phyloP scores from a whole-genome alignment of 2,329 filamentous ascomycete species.

The Chaetomiaceae sp. region DNA sequence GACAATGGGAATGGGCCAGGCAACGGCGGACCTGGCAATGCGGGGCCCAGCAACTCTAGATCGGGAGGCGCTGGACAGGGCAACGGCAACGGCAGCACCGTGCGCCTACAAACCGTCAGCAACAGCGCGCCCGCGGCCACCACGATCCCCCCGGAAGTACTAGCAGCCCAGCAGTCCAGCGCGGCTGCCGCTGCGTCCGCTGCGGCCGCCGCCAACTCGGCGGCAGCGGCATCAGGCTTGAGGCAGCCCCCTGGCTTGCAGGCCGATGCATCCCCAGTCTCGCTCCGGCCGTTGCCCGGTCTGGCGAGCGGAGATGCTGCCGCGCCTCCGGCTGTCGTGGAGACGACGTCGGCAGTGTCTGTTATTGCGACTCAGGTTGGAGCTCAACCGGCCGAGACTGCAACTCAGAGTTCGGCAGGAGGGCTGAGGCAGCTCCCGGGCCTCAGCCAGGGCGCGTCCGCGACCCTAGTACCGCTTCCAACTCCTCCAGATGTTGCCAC shows the following conservation, averaged over 20 bases:
- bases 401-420: constrained; percentile 2
- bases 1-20: background rate
- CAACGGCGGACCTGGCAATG: background rate
- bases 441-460: background rate
- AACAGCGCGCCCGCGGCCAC: background rate
- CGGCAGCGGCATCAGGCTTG: constrained; percentile 16
- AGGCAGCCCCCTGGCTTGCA: constrained; percentile 22
- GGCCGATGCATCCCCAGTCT: constrained; percentile 1
- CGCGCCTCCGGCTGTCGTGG: background rate
- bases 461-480: constrained; percentile 3
- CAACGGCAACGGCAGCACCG: background rate
- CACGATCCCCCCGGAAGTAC: constrained; percentile 17
- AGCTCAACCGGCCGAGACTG: background rate
- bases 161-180: constrained; percentile 17
- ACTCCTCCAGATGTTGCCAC: constrained; percentile 4
- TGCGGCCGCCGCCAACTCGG: constrained; percentile 16
- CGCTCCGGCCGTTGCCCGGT: constrained; percentile 21
- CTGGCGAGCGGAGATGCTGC: constrained; percentile 13
- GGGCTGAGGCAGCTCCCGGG: constrained; percentile 9
- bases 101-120: background rate
- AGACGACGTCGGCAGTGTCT: background rate
- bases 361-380: background rate
- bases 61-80: constrained; percentile 1
- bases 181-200: constrained; percentile 18
- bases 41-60: too few relatives aligned